phyloP scores from a whole-genome alignment of 148 eudicot species.

The Polygonum maritimum region DNA sequence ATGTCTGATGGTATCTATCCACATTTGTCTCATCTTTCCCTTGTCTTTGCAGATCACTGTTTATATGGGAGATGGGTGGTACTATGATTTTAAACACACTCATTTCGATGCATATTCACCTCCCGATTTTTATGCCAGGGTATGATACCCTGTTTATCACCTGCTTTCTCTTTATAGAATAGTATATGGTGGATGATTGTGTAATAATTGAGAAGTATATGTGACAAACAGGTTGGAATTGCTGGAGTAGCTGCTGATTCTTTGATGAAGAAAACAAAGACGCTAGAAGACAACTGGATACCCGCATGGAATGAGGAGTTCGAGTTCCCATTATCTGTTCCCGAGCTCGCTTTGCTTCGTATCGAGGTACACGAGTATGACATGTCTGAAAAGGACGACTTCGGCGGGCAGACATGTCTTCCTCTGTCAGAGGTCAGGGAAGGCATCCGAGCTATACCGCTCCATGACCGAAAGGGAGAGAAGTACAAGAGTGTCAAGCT shows the following conservation, averaged over 20 bases:
- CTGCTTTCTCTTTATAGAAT: neutral
- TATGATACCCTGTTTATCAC: constrained; percentile 9
- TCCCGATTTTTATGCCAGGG: constrained; percentile 52
- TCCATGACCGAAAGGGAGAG: constrained; percentile 35
- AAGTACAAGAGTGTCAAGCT: constrained; percentile 45
- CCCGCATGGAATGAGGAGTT: constrained; percentile 51
- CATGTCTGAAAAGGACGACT: constrained; percentile 54
- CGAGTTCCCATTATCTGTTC: constrained; percentile 43
- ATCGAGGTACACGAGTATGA: constrained; percentile 56
- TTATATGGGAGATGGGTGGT: constrained; percentile 60
- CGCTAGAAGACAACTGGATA: constrained; percentile 48
- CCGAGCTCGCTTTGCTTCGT: constrained; percentile 51
- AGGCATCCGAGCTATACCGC: constrained; percentile 50
- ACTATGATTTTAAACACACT: constrained; percentile 35
- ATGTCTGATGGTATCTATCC: neutral
- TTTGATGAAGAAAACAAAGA: constrained; percentile 42
- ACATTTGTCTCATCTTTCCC: neutral
- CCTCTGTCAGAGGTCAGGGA: constrained; percentile 36
- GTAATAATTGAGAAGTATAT: neutral
- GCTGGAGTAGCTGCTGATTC: constrained; percentile 45
- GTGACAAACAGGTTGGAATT: constrained; percentile 32
- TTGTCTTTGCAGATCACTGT: constrained; percentile 29
- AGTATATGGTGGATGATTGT: neutral
- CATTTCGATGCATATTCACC: constrained; percentile 53
- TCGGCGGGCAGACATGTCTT: constrained; percentile 53